Percentiles rank a stretch among this genome's conserved stretches.
Conservation (phyloP, 139 green algal species). For the Chlorella sp. region DNA sequence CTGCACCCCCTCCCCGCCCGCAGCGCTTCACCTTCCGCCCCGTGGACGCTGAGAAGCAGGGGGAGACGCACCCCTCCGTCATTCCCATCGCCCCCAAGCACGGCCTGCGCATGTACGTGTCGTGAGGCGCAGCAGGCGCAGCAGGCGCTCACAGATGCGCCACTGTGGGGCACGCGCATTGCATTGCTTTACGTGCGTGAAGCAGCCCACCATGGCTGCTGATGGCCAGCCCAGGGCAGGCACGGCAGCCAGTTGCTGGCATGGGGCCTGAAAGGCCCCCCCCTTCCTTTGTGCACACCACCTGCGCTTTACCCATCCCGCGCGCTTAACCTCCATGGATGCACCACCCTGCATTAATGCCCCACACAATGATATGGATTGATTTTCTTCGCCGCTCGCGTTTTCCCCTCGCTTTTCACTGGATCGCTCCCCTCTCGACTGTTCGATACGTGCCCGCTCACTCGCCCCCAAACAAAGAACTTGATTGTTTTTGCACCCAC, state of each 20-base stretch:
- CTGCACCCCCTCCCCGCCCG: background rate
- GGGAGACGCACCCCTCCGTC: conserved; percentile 63
- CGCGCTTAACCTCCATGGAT: too few relatives aligned
- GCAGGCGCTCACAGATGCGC: too few relatives aligned
- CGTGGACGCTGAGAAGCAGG: conserved; percentile 40
- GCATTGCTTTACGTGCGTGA: too few relatives aligned
- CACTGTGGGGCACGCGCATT: too few relatives aligned
- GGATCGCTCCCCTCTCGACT: background rate
- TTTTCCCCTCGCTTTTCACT: background rate
- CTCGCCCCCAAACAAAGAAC: background rate
- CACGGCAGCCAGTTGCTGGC: too few relatives aligned
- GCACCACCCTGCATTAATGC: too few relatives aligned
- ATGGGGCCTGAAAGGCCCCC: too few relatives aligned
- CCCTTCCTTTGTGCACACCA: too few relatives aligned
- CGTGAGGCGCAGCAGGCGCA: background rate
- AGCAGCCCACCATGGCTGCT: too few relatives aligned
- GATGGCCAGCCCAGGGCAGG: too few relatives aligned
- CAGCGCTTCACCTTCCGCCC: conserved; percentile 81
- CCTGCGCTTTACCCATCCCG: too few relatives aligned
- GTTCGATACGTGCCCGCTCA: too few relatives aligned
- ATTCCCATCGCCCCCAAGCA: conserved; percentile 82
- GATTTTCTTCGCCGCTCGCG: background rate
- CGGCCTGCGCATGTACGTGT: conserved; percentile 71
- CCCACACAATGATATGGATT: background rate
- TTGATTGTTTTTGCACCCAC: background rate